Evolutionary conservation across 768 basidiomycete genomes (phyloP), one percentile per base, ranked within the genome.

Genomic region (Hygrophoropsis aurantiaca): DNA sequence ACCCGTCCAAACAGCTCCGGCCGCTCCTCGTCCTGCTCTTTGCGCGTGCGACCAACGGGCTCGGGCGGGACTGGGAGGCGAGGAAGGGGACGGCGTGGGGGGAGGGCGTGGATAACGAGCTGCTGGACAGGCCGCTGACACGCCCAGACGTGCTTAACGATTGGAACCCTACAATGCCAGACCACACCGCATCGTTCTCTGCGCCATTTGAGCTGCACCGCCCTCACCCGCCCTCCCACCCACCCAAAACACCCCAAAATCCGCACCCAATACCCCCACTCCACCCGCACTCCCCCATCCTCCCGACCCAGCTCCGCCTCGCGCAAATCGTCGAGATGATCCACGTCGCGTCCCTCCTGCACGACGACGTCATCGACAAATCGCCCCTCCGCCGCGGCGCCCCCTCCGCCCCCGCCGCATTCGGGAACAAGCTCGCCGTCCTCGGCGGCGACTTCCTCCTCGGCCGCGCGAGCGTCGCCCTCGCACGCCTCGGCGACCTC

Each of bases 261-360:
- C 45, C 43, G 56, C 35, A 58, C 70, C 40, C 52, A 58, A 33
- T 60, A 59, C 13, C 72, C 66, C 25, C 65, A 69, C 47, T 66
- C 58, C 44, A 66, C 7, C 58, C 60, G 3, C 65, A 67, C 16
- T 57, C 66, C 0, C 54, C 67, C 4, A 75, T 90, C 37, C 80
- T 99, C 5, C 92, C 95, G 13, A 85, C 93, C 1, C 97, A 99
- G 67, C 70, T 87, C 24, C 86, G 94, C 24, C 81, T 99, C 26
- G 95, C 94, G 4, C 93, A 95, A 59, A 94, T 99, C 36, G 85
- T 92, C 43, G 97, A 99, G 65, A 97, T 98, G 93, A 90, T 99
- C 40, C 93, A 98, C 62, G 87, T 97, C 51, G 94, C 97, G 20
- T 94, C 89, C 3, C 76, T 93, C 9, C 73, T 99, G 15, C 95